phyloP scores from a whole-genome alignment of 768 basidiomycete species.

The Tricholoma sp. region DNA sequence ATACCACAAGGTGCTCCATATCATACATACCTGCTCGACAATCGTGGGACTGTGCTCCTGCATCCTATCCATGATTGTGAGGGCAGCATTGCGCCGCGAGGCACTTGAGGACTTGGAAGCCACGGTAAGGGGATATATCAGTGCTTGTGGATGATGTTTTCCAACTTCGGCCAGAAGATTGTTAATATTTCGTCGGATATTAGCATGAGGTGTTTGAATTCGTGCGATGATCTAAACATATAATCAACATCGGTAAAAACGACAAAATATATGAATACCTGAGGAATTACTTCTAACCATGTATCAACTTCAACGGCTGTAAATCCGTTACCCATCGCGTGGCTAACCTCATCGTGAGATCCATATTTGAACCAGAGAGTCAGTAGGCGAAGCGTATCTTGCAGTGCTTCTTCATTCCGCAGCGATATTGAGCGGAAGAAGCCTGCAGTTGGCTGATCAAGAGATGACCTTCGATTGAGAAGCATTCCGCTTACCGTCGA shows the following conservation, averaged over 20 bases:
- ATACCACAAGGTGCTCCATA: background rate
- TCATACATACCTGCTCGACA: constrained; percentile 67
- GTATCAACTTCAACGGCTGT: constrained; percentile 91
- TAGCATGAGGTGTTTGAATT: constrained; percentile 88
- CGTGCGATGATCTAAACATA: constrained; percentile 85
- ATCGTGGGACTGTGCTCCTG: constrained; percentile 82
- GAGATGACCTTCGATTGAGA: background rate
- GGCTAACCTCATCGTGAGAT: constrained; percentile 80
- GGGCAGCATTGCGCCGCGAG: constrained; percentile 78
- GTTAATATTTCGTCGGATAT: constrained; percentile 86
- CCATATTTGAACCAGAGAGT: constrained; percentile 99
- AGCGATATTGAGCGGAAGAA: constrained; percentile 95
- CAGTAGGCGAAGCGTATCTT: constrained; percentile 90
- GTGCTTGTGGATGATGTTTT: constrained; percentile 93
- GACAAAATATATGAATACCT: constrained; percentile 45
- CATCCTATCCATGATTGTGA: constrained; percentile 88
- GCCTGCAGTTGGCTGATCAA: constrained; percentile 36
- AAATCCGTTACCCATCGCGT: constrained; percentile 85
- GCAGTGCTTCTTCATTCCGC: constrained; percentile 84
- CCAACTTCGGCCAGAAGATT: constrained; percentile 88
- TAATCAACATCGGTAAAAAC: background rate
- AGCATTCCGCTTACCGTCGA: constrained; percentile 59
- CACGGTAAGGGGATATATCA: constrained; percentile 94
- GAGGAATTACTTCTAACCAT: constrained; percentile 98
- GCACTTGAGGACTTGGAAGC: constrained; percentile 92